Evolutionary conservation across 371 early-diverging fungal species (phyloP), one percentile per base, ranked within the genome.

Genomic region (Mucor circinelloides): DNA sequence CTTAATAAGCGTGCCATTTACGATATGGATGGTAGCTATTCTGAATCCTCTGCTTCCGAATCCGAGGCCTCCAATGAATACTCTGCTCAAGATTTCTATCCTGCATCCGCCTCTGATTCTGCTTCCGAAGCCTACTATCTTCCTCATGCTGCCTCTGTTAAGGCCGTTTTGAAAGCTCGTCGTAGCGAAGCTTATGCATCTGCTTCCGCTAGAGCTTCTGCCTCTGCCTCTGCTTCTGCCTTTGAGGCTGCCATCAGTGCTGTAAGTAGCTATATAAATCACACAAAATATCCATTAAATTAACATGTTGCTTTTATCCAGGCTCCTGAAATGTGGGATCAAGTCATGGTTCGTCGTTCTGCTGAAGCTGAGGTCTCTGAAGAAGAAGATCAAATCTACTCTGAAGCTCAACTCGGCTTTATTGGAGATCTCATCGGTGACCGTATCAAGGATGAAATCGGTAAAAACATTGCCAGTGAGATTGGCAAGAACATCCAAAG

Each of bases 1-100:
- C 44, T 5, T 4, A 52, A 17, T 7, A 65, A 65, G 34, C 65
- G 65, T 7, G 65, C 65, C 1, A 58, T 65, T 27, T 65, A 58
- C 15, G 52, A 63, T 50, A 54, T 63, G 63, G 23, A 66, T 64
- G 67, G 62, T 27, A 28, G 44, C 17, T 66, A 66, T 12, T 46
- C 67, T 1, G 63, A 66, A 34, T 28, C 5, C 21, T 64, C 48
- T n/a, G 30, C n/a, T 30, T 38, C 67, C 2, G 46, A 19, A 2
- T 27, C 63, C 7, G 48, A 25, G 12, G 46, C 21, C 1, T 36
- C 63, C 10, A 63, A 68, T 38, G 50, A 21, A 15, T 68, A 68
- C 27, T 63, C 50, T 36, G 68, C 58, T 25, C 48, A 27, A 25
- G 59, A 58, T 10, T 21, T 19, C 0, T n/a, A 10, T 30, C 3